These are phyloP conservation scores for Dysphania ambrosioides DNA, from an alignment of 148 eudicot species.

Conservation along the genomic window DNA sequence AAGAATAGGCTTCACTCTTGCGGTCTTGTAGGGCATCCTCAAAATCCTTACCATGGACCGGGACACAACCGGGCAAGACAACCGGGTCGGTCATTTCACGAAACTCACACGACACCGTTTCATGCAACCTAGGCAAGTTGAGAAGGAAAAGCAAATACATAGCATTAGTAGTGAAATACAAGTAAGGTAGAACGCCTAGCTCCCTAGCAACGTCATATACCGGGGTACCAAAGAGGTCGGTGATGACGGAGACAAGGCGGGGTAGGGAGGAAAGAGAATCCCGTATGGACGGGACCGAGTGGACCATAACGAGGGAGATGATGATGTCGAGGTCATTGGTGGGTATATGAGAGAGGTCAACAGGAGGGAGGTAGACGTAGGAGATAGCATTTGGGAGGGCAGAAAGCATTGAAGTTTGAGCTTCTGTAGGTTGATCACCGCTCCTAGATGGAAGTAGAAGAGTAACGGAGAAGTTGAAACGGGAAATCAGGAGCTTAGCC, in stretches of 20 bases:
- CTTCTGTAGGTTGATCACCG: constrained; percentile 11
- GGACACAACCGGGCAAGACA: constrained; percentile 17
- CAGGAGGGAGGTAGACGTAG: constrained; percentile 27
- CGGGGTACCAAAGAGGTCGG: constrained; percentile 36
- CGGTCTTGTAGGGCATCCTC: constrained; percentile 18
- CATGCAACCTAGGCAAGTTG: constrained; percentile 5
- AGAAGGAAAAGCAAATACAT: constrained; percentile 20
- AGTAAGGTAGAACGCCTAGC: constrained; percentile 17
- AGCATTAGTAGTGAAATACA: constrained; percentile 36
- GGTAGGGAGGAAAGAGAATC: neutral
- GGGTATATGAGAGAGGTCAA: constrained; percentile 20
- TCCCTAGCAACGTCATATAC: constrained; percentile 29
- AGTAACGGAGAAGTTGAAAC: constrained; percentile 25
- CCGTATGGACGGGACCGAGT: constrained; percentile 26
- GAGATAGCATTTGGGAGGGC: constrained; percentile 25
- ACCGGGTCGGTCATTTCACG: constrained; percentile 16
- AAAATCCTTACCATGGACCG: constrained; percentile 21
- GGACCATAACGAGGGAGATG: constrained; percentile 14
- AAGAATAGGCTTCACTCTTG: neutral
- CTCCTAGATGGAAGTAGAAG: constrained; percentile 25
- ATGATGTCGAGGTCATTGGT: constrained; percentile 10
- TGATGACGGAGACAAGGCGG: constrained; percentile 18
- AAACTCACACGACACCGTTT: constrained; percentile 21
- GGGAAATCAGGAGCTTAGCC: constrained; percentile 27
- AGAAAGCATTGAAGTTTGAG: constrained; percentile 25